Evolutionary conservation across 2,329 filamentous ascomycete species (phyloP).

Genomic region (Aspergillus nomiae): DNA sequence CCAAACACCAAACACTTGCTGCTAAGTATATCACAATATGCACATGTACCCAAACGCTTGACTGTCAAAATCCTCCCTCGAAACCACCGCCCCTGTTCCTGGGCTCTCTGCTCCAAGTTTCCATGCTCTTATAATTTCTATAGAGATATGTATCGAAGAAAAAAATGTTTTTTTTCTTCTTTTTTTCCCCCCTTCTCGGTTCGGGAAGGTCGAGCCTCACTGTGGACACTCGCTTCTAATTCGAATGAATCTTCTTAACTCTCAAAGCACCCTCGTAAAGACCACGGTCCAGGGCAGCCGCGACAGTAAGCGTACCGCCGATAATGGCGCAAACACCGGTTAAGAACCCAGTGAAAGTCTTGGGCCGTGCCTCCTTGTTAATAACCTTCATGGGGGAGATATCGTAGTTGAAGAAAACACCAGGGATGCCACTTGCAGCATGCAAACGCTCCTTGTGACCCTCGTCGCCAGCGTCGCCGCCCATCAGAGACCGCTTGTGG

Average conservation of each 20-base stretch:
- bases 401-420: constrained; percentile 98
- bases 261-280: constrained; percentile 84
- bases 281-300: constrained; percentile 86
- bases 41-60: constrained; percentile 12
- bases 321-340: constrained; percentile 93
- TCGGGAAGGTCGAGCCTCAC: neutral
- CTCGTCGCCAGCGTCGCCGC: constrained; percentile 81
- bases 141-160: neutral
- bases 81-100: neutral
- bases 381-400: constrained; percentile 99
- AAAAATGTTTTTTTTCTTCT: neutral
- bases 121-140: neutral
- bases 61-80: neutral
- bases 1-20: constrained; percentile 6
- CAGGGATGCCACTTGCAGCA: constrained; percentile 87
- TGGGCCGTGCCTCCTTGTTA: constrained; percentile 87
- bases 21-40: constrained; percentile 4
- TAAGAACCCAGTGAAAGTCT: constrained; percentile 88
- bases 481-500: constrained; percentile 84
- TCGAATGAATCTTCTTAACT: constrained; percentile 81
- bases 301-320: constrained; percentile 92
- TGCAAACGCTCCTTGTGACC: constrained; percentile 92
- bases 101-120: neutral
- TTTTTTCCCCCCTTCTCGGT: neutral
- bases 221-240: constrained; percentile 36